Evolutionary conservation across 495 filamentous ascomycete genomes (phyloP), one percentile per base, ranked within the genome.

Genomic region (Cryomyces antarcticus): DNA sequence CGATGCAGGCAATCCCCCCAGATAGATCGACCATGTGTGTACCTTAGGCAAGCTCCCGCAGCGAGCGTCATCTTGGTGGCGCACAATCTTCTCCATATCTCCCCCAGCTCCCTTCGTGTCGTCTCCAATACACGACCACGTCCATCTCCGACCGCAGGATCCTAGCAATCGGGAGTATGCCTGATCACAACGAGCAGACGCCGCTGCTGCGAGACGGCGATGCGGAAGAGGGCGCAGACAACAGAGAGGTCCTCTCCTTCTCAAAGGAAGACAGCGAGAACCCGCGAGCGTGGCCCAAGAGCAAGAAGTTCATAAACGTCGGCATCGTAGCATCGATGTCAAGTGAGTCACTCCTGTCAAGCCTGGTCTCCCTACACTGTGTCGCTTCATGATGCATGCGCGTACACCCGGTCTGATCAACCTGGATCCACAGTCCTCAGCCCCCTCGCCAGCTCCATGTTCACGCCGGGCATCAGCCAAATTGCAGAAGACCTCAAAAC

Each of bases 271-370:
- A 65, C 44, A 41, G 41, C 2, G 59, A 55, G 17, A 56, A 63
- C 34, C 61, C 62, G 27, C 47, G 57, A 27, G 50, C 51, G 44
- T 65, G 62, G 62, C 44, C 46, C 5, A 49, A 49, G 40, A 38
- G 40, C 28, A 52, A 57, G 40, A 65, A 65, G 38, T 40, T 62
- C 34, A 42, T 45, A 4, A 65, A 65, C 49, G 55, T 64, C 39
- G 55, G 49, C 7, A 52, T 65, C 37, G 59, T 65, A 33, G 62
- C 61, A 11, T 46, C 56, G 37, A 65, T 65, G 62, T 46, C 57
- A 38, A 42, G 57, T 55, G 30, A 34, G 41, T 24, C 3, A 0
- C 11, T 6, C 11, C 6, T 9, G 17, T 24, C 17, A 24, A 24
- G 17, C 17, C 17, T 24, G 17, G 17, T 24, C 17, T 2, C 17